Evolutionary conservation across 768 basidiomycete genomes (phyloP).

Genomic region (Boletus coccyginus): DNA sequence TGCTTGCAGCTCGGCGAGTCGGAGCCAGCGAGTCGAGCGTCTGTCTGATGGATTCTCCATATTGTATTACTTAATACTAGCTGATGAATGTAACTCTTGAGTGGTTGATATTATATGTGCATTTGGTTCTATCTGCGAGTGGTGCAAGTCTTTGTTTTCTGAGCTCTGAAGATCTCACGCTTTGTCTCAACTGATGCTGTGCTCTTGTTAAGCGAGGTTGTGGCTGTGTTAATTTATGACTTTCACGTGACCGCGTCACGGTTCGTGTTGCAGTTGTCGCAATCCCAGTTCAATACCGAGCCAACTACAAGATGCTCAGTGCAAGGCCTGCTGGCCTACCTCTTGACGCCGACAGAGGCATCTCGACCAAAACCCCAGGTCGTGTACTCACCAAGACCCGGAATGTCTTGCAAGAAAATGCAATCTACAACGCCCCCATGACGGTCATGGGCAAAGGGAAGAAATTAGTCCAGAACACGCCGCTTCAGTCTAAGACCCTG

Average conservation of each 20-base stretch:
- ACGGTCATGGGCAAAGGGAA: slow-evolving; percentile 49
- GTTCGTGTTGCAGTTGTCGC: slow-evolving; percentile 14
- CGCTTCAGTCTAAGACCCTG: slow-evolving; percentile 30
- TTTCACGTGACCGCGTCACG: slow-evolving; percentile 29
- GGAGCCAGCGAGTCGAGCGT: slow-evolving; percentile 56
- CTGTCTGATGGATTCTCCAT: slow-evolving; percentile 55
- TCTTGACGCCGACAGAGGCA: slow-evolving; percentile 26
- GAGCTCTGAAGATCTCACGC: no score
- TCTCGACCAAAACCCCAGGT: slow-evolving; percentile 54
- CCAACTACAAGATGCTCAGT: slow-evolving; percentile 27
- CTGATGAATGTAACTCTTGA: no score
- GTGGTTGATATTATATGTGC: no score
- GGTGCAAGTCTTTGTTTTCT: no score
- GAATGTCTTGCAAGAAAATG: slow-evolving; percentile 49
- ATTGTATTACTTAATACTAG: not conserved
- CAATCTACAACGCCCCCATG: slow-evolving; percentile 34
- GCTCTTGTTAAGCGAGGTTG: not conserved
- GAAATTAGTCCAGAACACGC: slow-evolving; percentile 36
- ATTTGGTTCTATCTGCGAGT: no score
- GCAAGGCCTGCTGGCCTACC: slow-evolving; percentile 23
- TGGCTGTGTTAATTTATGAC: not conserved
- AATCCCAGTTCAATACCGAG: not conserved
- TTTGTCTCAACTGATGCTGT: no score
- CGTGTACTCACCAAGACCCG: slow-evolving; percentile 39
- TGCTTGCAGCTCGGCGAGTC: slow-evolving; percentile 24